Conservation (phyloP, 805 yeast species). For the Wickerhamiella slavikovae region DNA sequence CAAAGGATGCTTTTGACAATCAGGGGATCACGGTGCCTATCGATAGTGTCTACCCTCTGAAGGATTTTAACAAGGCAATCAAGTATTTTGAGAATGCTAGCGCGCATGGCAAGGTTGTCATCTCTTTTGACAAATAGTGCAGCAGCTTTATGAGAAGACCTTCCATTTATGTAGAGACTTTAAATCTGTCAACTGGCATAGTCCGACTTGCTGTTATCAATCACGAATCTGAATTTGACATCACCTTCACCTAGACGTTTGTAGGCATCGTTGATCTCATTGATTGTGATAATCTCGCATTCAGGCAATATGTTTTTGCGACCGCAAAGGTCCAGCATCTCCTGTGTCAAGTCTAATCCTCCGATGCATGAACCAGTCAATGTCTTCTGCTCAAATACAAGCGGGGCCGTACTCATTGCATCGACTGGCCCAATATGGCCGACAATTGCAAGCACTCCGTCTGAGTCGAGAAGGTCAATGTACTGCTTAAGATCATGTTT, state of each 20-base stretch:
- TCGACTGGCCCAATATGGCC: no score
- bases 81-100: slow-evolving; percentile 25
- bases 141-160: no score
- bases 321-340: slow-evolving; percentile 46
- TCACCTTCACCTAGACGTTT: slow-evolving; percentile 5
- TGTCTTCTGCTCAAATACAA: slow-evolving; percentile 23
- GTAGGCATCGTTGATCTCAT: slow-evolving; percentile 7
- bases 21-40: slow-evolving; percentile 27
- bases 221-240: slow-evolving; percentile 7
- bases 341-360: slow-evolving; percentile 42
- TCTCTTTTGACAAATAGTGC: slow-evolving; percentile 24
- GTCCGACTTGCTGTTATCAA: slow-evolving; percentile 8
- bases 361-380: slow-evolving; percentile 32
- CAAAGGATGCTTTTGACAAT: slow-evolving; percentile 26
- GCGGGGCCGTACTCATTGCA: no score
- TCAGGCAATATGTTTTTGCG: slow-evolving; percentile 37
- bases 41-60: slow-evolving; percentile 33
- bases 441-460: slow-evolving; percentile 39
- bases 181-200: no score
- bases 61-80: slow-evolving; percentile 30
- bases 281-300: slow-evolving; percentile 37
- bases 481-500: slow-evolving; percentile 30
- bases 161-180: no score
- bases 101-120: slow-evolving; percentile 51
- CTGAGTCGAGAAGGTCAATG: slow-evolving; percentile 31